Evolutionary conservation across 345 rosid genomes (phyloP), one percentile per base, ranked within the genome.

Genomic region (Rhodamnia argentea): DNA sequence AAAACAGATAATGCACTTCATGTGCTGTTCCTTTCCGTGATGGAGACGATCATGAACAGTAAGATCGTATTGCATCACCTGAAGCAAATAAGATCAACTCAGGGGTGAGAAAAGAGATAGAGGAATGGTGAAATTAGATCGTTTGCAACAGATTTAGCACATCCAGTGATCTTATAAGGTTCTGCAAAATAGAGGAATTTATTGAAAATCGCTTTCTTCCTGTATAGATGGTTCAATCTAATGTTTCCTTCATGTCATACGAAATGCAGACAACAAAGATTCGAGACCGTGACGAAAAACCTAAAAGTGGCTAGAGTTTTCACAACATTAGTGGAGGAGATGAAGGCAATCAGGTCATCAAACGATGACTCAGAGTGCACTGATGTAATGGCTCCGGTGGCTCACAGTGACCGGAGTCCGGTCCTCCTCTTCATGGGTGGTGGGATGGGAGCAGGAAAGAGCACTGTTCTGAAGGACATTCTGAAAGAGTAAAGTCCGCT

Each of bases 381-480:
- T 11, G 96, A 97, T 64, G 94, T 97, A 82, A 94, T 97, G 99
- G 96, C 92, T 86, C 99, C 99, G 3, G 92, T 97, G 90, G 98
- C 93, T 84, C 97, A 88, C 57, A 85, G 95, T 57, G 94, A 97
- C 83, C 88, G 99, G 84, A 97, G 99, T 89, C 99, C 96, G 1
- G 96, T 96, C 83, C 96, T 96, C 74, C 96, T 97, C 29, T 91
- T 97, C 87, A 93, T 97, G 99, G 99, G 99, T 20, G 99, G 99
- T 24, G 99, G 99, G 23, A 97, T 97, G 99, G 99, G 99, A 82
- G 99, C 99, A 56, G 99, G 99, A 26, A 97, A 97, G 90, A 96
- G 99, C 95, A 96, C 99, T 40, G 99, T 97, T 56, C 95, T 95
- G 83, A 94, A 96, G 86, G 99, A 97, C 84, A 96, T 96, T 82